Evolutionary conservation across 345 rosid species (phyloP).

Genomic region (Gynandropsis gynandra): DNA sequence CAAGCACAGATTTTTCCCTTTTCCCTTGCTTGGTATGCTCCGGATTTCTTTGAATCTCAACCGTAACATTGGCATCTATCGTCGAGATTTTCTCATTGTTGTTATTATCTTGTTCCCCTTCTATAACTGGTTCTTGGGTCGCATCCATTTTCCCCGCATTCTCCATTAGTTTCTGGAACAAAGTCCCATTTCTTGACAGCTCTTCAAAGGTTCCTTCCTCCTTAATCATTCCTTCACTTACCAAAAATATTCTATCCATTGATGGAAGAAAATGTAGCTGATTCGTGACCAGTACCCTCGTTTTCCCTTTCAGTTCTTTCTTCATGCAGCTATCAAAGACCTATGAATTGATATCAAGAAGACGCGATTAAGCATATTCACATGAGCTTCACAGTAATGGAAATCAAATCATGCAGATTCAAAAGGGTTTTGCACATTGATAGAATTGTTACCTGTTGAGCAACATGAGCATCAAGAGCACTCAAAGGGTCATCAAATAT

Average conservation of each 20-base stretch:
- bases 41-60: conserved; percentile 23
- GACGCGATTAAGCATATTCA: conserved; percentile 1
- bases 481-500: conserved; percentile 97
- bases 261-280: conserved; percentile 96
- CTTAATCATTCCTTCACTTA: conserved; percentile 66
- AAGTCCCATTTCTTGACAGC: conserved; percentile 56
- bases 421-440: too few relatives aligned
- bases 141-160: conserved; percentile 95
- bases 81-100: conserved; percentile 32
- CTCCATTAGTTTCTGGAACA: conserved; percentile 86
- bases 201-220: conserved; percentile 90
- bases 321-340: conserved; percentile 84
- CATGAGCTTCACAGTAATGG: too few relatives aligned
- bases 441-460: conserved; percentile 57
- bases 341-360: conserved; percentile 33
- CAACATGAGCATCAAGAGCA: conserved; percentile 94
- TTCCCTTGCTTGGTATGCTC: conserved; percentile 35
- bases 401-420: conserved; percentile 13
- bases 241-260: conserved; percentile 68
- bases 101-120: conserved; percentile 21
- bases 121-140: conserved; percentile 34
- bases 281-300: conserved; percentile 89
- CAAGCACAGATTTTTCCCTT: conserved; percentile 63
- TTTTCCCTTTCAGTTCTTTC: conserved; percentile 67
- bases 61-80: conserved; percentile 30